phyloP scores from a whole-genome alignment of 2,329 filamentous ascomycete species.

The Anisogramma anomala region DNA sequence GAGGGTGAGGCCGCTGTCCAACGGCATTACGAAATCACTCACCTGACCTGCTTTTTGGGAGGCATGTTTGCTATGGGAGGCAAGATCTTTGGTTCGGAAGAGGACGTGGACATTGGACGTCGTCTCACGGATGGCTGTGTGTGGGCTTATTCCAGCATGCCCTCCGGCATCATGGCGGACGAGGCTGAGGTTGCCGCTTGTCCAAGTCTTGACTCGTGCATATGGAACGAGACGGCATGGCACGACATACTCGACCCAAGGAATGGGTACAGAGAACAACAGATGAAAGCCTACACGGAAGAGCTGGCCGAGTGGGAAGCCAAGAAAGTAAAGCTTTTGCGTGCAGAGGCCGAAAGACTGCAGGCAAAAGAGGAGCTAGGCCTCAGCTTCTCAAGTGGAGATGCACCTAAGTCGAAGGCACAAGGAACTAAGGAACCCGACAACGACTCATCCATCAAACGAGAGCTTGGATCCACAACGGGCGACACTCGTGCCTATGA shows the following conservation, averaged over 20 bases:
- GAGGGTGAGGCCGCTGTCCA: too few species aligned
- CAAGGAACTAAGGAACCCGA: too few species aligned
- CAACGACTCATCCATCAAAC: too few species aligned
- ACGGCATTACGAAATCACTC: constrained; percentile 47
- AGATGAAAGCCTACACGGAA: constrained; percentile 31
- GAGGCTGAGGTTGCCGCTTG: constrained; percentile 38
- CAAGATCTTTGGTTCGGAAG: constrained; percentile 46
- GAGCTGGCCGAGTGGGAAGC: constrained; percentile 29
- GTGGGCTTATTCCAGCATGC: constrained; percentile 53
- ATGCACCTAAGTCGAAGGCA: not conserved
- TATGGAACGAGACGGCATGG: constrained; percentile 43
- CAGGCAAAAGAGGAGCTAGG: constrained; percentile 16
- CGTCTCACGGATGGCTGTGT: constrained; percentile 58
- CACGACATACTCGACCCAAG: constrained; percentile 33
- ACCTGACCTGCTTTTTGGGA: constrained; percentile 57
- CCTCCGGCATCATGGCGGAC: constrained; percentile 57
- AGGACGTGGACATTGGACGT: constrained; percentile 51
- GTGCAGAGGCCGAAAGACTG: constrained; percentile 12
- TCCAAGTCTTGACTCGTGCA: constrained; percentile 32
- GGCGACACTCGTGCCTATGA: constrained; percentile 1
- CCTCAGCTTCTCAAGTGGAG: not conserved
- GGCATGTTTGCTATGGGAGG: constrained; percentile 59
- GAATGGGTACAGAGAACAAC: constrained; percentile 29
- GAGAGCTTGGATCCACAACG: not conserved
- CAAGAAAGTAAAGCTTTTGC: constrained; percentile 19